Conservation (phyloP, 352 stramenopile genomes). For the Globisporangium cylindrosporum region DNA sequence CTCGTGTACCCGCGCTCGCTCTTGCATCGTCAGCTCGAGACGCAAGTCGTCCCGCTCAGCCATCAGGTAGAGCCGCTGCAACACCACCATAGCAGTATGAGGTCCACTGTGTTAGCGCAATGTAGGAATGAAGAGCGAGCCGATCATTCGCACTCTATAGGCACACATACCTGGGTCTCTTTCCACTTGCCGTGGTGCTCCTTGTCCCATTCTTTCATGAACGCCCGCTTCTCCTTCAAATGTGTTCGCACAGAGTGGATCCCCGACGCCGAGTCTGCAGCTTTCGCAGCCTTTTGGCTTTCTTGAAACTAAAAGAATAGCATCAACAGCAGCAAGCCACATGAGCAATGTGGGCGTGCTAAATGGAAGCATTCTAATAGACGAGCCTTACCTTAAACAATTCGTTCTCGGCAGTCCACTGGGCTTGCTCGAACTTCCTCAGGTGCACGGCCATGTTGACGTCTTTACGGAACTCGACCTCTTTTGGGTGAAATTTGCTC, state of each 20-base stretch:
- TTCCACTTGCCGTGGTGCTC: slow-evolving; percentile 55
- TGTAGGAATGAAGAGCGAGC: background rate
- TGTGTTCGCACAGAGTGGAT: slow-evolving; percentile 38
- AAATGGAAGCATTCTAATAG: background rate
- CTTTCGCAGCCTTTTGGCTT: slow-evolving; percentile 24
- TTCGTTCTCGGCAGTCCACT: slow-evolving; percentile 57
- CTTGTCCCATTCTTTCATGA: slow-evolving; percentile 61
- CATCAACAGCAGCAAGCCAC: background rate
- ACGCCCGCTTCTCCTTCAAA: slow-evolving; percentile 54
- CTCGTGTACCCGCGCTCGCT: slow-evolving; percentile 32
- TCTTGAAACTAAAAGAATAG: slow-evolving; percentile 26
- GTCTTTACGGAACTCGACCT: slow-evolving; percentile 54
- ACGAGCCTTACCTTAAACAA: slow-evolving; percentile 26
- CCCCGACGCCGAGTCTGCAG: slow-evolving; percentile 18
- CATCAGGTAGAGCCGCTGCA: slow-evolving; percentile 30
- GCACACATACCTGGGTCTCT: slow-evolving; percentile 42
- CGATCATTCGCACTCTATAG: background rate
- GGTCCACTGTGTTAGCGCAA: background rate
- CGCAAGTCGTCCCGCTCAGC: slow-evolving; percentile 51
- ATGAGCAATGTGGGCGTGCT: background rate
- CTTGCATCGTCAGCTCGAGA: slow-evolving; percentile 57
- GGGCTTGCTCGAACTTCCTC: slow-evolving; percentile 55
- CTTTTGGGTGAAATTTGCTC: slow-evolving; percentile 39
- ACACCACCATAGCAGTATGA: background rate
- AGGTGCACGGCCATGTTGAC: slow-evolving; percentile 69